These are phyloP conservation scores for Penicillium bialowiezense DNA, from an alignment of 495 filamentous ascomycete species.

Conservation along the genomic window DNA sequence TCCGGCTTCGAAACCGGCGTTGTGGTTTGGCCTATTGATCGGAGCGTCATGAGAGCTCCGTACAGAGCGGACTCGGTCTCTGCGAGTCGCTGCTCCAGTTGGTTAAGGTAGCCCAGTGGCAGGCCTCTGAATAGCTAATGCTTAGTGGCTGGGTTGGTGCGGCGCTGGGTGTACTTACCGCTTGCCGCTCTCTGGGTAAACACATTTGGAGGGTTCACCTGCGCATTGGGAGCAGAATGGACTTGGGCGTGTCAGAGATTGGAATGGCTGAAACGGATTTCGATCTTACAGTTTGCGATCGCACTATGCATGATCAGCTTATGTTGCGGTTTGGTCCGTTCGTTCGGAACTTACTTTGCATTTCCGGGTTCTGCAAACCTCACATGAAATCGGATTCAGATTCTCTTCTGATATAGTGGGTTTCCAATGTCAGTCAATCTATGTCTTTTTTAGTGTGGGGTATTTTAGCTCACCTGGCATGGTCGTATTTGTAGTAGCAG, in stretches of 20 bases:
- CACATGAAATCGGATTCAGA: constrained; percentile 25
- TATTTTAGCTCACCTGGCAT: constrained; percentile 9
- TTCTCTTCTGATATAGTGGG: constrained; percentile 5
- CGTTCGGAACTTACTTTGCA: constrained; percentile 22
- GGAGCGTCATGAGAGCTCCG: constrained; percentile 23
- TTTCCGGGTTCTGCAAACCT: constrained; percentile 27
- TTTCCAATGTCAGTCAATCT: constrained; percentile 2
- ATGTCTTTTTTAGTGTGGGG: not conserved
- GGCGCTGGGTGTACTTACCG: constrained; percentile 11
- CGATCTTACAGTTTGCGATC: constrained; percentile 26
- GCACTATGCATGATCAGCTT: constrained; percentile 18
- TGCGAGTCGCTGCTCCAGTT: constrained; percentile 27
- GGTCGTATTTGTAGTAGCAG: not conserved
- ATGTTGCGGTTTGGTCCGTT: not conserved
- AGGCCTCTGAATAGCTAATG: constrained; percentile 16
- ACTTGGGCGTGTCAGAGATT: not conserved
- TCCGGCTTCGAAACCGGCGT: constrained; percentile 13
- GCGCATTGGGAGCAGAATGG: constrained; percentile 29
- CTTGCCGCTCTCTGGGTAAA: constrained; percentile 30
- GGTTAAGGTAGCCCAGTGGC: constrained; percentile 28
- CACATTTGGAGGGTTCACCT: constrained; percentile 25
- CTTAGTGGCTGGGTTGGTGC: constrained; percentile 2
- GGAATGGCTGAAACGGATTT: not conserved
- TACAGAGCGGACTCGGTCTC: constrained; percentile 30
- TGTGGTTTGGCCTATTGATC: constrained; percentile 9